Percentiles rank a stretch among this genome's conserved stretches.
Evolutionary conservation across 108 stramenopile species (phyloP).

Genomic region (Skeletonema menzelii): DNA sequence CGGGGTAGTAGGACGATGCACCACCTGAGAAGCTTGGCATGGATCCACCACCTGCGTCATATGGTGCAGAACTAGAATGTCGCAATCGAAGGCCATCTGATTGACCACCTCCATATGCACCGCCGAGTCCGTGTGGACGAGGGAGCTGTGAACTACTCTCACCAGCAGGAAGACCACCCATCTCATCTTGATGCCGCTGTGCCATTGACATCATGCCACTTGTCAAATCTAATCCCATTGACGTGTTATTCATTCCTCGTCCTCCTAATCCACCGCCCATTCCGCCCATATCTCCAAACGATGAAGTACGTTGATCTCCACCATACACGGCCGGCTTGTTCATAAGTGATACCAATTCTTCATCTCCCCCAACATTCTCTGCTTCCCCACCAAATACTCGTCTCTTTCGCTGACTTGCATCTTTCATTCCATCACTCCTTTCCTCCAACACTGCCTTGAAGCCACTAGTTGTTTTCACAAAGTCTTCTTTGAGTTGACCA

Average conservation of each 20-base stretch:
- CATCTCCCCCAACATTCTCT: conserved; percentile 44
- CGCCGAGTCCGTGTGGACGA: conserved; percentile 42
- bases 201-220: conserved; percentile 80
- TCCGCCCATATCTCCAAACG: conserved; percentile 13
- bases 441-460: conserved; percentile 85
- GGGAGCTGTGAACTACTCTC: conserved; percentile 49
- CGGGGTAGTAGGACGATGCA: conserved; percentile 41
- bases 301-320: conserved; percentile 6
- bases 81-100: conserved; percentile 33
- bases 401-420: conserved; percentile 66
- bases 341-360: conserved; percentile 57
- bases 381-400: conserved; percentile 66
- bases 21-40: conserved; percentile 35
- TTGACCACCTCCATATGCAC: conserved; percentile 11
- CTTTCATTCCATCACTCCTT: conserved; percentile 78
- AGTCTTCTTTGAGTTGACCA: conserved; percentile 76
- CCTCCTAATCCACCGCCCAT: conserved; percentile 23
- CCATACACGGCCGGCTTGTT: conserved; percentile 74
- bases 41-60: conserved; percentile 15
- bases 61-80: conserved; percentile 27
- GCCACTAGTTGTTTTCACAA: conserved; percentile 73
- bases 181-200: conserved; percentile 52
- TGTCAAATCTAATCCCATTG: conserved; percentile 81
- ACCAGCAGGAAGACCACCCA: conserved; percentile 35
- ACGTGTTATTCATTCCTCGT: conserved; percentile 16